phyloP scores from a whole-genome alignment of 768 basidiomycete species.

The Floccularia luteovirens region DNA sequence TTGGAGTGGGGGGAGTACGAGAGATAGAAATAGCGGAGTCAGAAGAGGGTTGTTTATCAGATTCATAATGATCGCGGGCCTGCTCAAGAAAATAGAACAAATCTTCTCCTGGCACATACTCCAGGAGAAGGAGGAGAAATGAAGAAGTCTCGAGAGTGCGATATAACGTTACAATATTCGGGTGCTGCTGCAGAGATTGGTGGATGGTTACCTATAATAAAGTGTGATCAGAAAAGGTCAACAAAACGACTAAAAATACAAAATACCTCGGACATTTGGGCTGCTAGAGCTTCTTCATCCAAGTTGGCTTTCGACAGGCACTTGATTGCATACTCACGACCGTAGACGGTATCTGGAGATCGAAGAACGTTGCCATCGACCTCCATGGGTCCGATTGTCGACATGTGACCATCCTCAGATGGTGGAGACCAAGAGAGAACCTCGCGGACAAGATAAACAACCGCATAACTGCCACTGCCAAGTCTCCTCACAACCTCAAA shows the following conservation, averaged over 20 bases:
- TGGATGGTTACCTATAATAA: slow-evolving; percentile 77
- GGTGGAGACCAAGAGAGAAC: slow-evolving; percentile 41
- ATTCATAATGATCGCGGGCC: slow-evolving; percentile 79
- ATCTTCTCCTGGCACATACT: slow-evolving; percentile 96
- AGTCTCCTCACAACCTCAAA: slow-evolving; percentile 84
- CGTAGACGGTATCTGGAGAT: slow-evolving; percentile 44
- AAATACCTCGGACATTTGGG: slow-evolving; percentile 86
- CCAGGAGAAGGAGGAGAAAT: slow-evolving; percentile 87
- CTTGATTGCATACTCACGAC: slow-evolving; percentile 91
- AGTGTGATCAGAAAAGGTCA: slow-evolving; percentile 9
- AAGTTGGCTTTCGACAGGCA: slow-evolving; percentile 93
- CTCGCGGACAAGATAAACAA: slow-evolving; percentile 88
- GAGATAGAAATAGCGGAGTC: slow-evolving; percentile 36
- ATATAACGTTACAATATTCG: slow-evolving; percentile 93
- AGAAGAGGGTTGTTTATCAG: slow-evolving; percentile 29
- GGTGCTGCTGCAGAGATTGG: slow-evolving; percentile 82
- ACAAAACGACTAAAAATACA: slow-evolving; percentile 4
- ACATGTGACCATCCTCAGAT: slow-evolving; percentile 51
- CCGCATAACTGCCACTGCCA: slow-evolving; percentile 87
- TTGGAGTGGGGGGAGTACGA: slow-evolving; percentile 88
- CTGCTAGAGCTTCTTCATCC: slow-evolving; percentile 75
- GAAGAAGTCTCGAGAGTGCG: slow-evolving; percentile 89
- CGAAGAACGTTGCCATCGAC: slow-evolving; percentile 29
- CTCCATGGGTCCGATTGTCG: slow-evolving; percentile 48
- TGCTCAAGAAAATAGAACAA: slow-evolving; percentile 98